Evolutionary conservation across 2,329 filamentous ascomycete genomes (phyloP).

Genomic region (Cryoendolithus antarcticus): DNA sequence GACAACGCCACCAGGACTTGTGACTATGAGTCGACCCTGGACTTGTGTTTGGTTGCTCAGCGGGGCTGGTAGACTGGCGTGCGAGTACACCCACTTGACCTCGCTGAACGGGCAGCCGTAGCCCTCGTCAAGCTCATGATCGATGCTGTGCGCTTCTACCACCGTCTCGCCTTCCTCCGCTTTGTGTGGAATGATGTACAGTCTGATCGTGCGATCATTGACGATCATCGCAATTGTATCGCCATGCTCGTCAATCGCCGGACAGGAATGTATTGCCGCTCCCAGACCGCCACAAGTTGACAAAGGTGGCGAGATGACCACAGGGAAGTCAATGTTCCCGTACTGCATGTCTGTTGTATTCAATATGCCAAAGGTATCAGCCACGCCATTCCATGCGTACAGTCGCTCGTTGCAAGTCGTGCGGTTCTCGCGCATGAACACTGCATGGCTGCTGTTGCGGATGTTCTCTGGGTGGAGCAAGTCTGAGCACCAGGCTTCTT

Average conservation of each 20-base stretch:
- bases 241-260: constrained; percentile 24
- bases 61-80: constrained; percentile 16
- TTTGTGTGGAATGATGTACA: constrained; percentile 24
- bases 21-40: constrained; percentile 23
- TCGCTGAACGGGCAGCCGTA: constrained; percentile 27
- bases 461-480: constrained; percentile 26
- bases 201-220: constrained; percentile 24
- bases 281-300: constrained; percentile 25
- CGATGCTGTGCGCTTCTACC: constrained; percentile 26
- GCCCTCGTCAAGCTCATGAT: constrained; percentile 26
- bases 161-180: constrained; percentile 15
- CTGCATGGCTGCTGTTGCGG: constrained; percentile 25
- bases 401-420: constrained; percentile 21
- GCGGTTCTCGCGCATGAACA: constrained; percentile 22
- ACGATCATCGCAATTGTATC: constrained; percentile 27
- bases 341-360: constrained; percentile 23
- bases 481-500: constrained; percentile 27
- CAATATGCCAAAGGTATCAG: constrained; percentile 25
- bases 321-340: constrained; percentile 25
- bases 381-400: constrained; percentile 26
- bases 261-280: constrained; percentile 24
- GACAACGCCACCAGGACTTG: constrained; percentile 23
- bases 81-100: constrained; percentile 23
- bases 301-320: constrained; percentile 25
- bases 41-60: constrained; percentile 14